These are phyloP conservation scores for Solanum microdontum DNA, from an alignment of 257 asterid genomes.

Conservation along the genomic window DNA sequence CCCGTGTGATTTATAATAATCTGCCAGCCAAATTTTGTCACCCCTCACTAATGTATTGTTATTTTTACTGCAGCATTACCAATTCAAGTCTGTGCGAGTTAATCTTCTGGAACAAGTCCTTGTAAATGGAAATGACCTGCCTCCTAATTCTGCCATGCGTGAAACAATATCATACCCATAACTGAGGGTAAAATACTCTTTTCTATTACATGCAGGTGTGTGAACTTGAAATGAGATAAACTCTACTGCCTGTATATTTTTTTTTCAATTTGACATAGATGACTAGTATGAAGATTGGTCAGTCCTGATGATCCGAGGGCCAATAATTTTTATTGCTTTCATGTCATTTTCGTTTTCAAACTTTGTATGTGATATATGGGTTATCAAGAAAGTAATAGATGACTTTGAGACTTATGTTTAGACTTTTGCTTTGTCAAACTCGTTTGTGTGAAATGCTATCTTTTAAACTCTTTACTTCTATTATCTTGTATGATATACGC, in stretches of 20 bases:
- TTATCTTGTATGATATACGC: too few relatives aligned
- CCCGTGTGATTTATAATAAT: neutral
- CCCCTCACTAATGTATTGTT: neutral
- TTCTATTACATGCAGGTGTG: neutral
- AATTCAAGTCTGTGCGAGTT: conserved; percentile 68
- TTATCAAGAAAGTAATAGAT: too few relatives aligned
- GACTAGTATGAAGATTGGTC: too few relatives aligned
- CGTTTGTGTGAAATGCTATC: too few relatives aligned
- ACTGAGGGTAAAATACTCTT: neutral
- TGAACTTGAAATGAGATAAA: neutral
- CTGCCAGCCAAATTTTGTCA: neutral
- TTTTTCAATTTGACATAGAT: too few relatives aligned
- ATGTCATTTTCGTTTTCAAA: too few relatives aligned
- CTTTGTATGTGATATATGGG: too few relatives aligned
- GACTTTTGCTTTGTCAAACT: too few relatives aligned
- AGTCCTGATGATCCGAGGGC: too few relatives aligned
- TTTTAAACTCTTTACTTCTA: too few relatives aligned
- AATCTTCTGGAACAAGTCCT: conserved; percentile 22
- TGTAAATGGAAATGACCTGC: neutral
- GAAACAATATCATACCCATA: conserved; percentile 26
- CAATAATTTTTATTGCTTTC: too few relatives aligned
- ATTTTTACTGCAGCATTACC: conserved; percentile 33
- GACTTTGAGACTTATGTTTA: too few relatives aligned
- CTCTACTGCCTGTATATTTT: neutral
- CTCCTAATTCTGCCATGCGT: conserved; percentile 35